Conservation (phyloP, 306 rosid species). For the Castanea mollissima region DNA sequence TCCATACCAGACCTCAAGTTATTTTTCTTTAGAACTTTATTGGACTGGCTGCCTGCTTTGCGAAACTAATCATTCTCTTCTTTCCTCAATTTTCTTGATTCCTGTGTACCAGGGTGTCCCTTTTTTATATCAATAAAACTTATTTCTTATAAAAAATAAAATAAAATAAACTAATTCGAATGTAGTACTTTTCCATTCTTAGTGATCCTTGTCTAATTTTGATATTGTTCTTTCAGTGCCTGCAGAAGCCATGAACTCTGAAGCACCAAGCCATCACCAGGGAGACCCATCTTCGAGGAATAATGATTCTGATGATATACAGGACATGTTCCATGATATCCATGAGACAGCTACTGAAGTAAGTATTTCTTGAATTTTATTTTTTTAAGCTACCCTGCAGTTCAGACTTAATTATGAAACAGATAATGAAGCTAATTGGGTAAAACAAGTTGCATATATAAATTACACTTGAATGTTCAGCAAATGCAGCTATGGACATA, state of each 20-base stretch:
- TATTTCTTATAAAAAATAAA: too few relatives aligned
- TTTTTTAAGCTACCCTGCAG: background rate
- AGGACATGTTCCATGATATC: constrained; percentile 56
- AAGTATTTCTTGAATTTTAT: constrained; percentile 33
- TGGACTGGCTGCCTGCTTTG: too few relatives aligned
- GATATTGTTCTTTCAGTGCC: constrained; percentile 14
- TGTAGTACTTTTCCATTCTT: background rate
- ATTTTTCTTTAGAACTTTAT: too few relatives aligned
- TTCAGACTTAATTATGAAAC: background rate
- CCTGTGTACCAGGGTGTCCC: too few relatives aligned
- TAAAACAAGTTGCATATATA: background rate
- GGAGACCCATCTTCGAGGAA: constrained; percentile 41
- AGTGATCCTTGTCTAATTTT: background rate
- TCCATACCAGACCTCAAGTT: too few relatives aligned
- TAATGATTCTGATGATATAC: constrained; percentile 42
- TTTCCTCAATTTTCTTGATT: too few relatives aligned
- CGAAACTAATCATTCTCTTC: too few relatives aligned
- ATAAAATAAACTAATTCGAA: too few relatives aligned
- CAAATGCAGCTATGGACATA: too few relatives aligned
- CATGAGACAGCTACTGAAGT: constrained; percentile 58
- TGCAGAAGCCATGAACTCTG: constrained; percentile 41
- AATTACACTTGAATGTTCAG: too few relatives aligned
- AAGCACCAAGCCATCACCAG: constrained; percentile 35
- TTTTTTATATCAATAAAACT: background rate
- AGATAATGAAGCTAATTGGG: background rate